phyloP scores from a whole-genome alignment of 2,329 filamentous ascomycete species.

The Botryotinia convoluta region DNA sequence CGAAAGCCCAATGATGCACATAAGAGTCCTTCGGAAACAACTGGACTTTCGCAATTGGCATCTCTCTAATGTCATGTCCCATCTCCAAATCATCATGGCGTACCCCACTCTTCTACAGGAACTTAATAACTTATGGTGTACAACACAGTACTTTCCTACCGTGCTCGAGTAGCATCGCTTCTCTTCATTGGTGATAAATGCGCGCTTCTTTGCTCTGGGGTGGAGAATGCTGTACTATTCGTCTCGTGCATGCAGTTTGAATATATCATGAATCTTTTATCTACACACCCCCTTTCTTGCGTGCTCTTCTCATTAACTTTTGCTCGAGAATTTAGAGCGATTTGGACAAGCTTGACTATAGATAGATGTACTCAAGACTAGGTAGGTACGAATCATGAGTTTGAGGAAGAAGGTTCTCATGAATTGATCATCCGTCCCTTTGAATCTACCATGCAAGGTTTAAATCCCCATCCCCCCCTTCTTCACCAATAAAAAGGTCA shows the following conservation, averaged over 20 bases:
- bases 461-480: background rate
- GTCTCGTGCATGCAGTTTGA: background rate
- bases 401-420: constrained; percentile 7
- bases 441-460: constrained; percentile 12
- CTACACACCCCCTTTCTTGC: constrained; percentile 12
- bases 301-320: background rate
- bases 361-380: constrained; percentile 8
- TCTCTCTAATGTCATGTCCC: background rate
- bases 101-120: constrained; percentile 14
- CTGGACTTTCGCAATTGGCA: constrained; percentile 17
- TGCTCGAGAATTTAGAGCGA: background rate
- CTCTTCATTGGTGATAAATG: constrained; percentile 8
- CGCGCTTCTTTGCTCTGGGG: background rate
- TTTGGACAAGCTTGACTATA: background rate
- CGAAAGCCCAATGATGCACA: constrained; percentile 17
- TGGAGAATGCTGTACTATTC: constrained; percentile 4
- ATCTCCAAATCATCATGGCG: constrained; percentile 1
- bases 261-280: constrained; percentile 4
- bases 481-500: constrained; percentile 18
- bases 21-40: background rate
- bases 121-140: constrained; percentile 8
- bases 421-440: constrained; percentile 18
- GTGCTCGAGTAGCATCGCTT: constrained; percentile 7
- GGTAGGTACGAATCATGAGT: background rate
- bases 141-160: background rate